Evolutionary conservation across 495 filamentous ascomycete species (phyloP), one percentile per base, ranked within the genome.

Genomic region (Aspergillus ellipticus): DNA sequence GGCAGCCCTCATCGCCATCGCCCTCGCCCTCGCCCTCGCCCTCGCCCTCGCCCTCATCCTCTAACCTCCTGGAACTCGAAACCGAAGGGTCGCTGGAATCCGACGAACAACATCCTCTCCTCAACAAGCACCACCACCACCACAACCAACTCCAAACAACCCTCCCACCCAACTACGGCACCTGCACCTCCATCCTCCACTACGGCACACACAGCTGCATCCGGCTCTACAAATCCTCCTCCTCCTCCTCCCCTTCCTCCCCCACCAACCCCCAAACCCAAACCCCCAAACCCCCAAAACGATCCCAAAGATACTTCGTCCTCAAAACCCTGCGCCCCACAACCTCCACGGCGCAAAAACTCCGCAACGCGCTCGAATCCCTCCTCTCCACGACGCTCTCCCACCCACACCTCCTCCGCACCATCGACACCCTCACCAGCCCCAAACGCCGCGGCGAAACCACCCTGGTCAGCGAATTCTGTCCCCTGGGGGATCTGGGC

Each of bases 391-490:
- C 87, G 0, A 89, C 88, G 22, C 72, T 94, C 29, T 81, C 86
- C 31, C 93, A 97, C 64, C 93, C 92, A 10, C 96, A 97, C 66
- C 89, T 97, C 67, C 95, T 96, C 65, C 88, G 92, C 67, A 96
- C 93, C 1, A 80, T 93, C 45, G 93, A 97, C 65, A 79, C 96
- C 20, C 78, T 97, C 19, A 84, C 91, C 71, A 94, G 97, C 64
- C 82, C 91, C 52, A 96, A 95, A 70, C 87, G n/a, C n/a, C n/a
- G n/a, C n/a, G n/a, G 89, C 49, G 92, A 96, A 66, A 96, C 91
- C 69, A 97, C 93, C 74, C 90, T 96, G 66, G 93, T 97, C 24
- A 96, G 94, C 89, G 92, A 96, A 68, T 96, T 89, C 72, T 97
- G 92, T 65, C 88, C 89, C 42, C 93, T 93, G 19, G 93, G 93